phyloP scores from a whole-genome alignment of 306 rosid genomes.

The Glycine tomentella region DNA sequence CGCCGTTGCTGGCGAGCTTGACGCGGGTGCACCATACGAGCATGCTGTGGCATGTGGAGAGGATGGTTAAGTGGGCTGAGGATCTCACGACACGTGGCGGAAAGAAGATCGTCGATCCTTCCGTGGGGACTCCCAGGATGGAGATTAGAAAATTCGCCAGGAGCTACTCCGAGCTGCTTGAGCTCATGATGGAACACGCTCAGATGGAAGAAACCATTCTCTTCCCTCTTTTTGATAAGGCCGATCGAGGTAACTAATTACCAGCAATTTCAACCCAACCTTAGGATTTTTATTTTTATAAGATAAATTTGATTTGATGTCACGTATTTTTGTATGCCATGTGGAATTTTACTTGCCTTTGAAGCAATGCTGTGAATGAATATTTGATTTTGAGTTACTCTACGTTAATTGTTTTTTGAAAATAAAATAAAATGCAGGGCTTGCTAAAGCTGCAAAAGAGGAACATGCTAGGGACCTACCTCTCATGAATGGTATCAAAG shows the following conservation, averaged over 20 bases:
- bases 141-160: conserved; percentile 73
- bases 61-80: conserved; percentile 78
- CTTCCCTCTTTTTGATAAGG: conserved; percentile 78
- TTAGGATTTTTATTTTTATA: background rate
- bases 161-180: conserved; percentile 83
- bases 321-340: background rate
- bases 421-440: conserved; percentile 54
- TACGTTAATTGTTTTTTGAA: no score
- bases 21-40: conserved; percentile 74
- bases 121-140: conserved; percentile 78
- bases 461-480: conserved; percentile 96
- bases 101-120: conserved; percentile 66
- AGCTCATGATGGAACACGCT: conserved; percentile 87
- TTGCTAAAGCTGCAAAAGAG: conserved; percentile 78
- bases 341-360: conserved; percentile 44
- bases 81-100: conserved; percentile 81
- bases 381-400: background rate
- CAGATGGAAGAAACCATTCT: conserved; percentile 84
- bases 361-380: conserved; percentile 46
- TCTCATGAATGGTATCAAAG: conserved; percentile 94
- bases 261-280: no score
- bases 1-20: conserved; percentile 60
- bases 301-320: background rate
- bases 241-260: conserved; percentile 70
- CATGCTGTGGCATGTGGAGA: conserved; percentile 74